These are phyloP conservation scores for Rhytidiadelphus loreus DNA, from an alignment of 225 moss, liverwort and hornwort genomes.

Conservation along the genomic window DNA sequence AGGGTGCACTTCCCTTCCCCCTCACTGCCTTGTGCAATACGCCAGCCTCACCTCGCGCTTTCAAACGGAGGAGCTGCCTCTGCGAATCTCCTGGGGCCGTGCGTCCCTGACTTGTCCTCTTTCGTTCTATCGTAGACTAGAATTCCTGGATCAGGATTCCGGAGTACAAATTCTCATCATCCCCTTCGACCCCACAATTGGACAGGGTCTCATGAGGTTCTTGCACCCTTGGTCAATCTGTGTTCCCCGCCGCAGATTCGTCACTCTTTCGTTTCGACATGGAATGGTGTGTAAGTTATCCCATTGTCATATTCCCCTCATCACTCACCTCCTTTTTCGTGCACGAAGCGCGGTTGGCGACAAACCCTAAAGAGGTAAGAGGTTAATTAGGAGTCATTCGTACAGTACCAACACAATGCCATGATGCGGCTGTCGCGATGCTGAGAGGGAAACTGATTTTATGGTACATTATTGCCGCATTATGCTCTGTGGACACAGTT, in stretches of 20 bases:
- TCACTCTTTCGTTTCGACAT: not conserved
- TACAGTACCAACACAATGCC: not conserved
- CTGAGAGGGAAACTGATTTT: not conserved
- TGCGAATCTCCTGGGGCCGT: not conserved
- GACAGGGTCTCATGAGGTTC: not conserved
- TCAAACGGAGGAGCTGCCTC: not conserved
- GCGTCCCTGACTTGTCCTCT: not conserved
- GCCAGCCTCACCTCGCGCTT: not conserved
- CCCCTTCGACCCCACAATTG: not conserved
- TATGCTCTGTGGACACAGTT: not conserved
- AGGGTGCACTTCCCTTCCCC: not conserved
- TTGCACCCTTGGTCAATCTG: not conserved
- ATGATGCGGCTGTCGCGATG: not conserved
- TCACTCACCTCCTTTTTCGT: not conserved
- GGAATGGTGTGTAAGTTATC: not conserved
- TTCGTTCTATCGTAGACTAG: not conserved
- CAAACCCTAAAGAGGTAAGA: no score
- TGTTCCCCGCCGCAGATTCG: not conserved
- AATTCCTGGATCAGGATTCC: not conserved
- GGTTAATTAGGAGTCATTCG: not conserved
- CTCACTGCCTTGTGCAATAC: not conserved
- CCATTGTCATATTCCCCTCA: not conserved
- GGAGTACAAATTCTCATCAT: not conserved
- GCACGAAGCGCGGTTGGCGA: not conserved
- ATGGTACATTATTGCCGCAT: not conserved